phyloP scores from a whole-genome alignment of 805 yeast species.

The Teunomyces kruisii region DNA sequence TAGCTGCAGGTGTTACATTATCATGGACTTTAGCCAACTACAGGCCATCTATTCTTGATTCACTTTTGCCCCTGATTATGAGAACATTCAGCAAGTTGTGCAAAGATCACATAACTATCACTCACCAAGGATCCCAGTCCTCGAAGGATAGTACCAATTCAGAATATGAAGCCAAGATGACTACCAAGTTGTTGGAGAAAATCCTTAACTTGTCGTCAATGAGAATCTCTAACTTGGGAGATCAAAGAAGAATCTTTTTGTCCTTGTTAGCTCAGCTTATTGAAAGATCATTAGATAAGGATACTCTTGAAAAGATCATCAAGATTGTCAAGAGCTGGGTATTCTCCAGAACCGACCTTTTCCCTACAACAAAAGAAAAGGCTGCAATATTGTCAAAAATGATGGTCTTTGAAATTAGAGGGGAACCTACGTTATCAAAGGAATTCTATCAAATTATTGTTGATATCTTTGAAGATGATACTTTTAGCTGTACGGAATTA shows the following conservation, averaged over 20 bases:
- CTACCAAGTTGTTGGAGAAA: slow-evolving; percentile 72
- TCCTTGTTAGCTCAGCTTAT: slow-evolving; percentile 85
- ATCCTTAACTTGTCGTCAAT: slow-evolving; percentile 73
- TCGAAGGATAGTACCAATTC: slow-evolving; percentile 32
- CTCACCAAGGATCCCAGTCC: slow-evolving; percentile 47
- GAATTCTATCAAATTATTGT: slow-evolving; percentile 84
- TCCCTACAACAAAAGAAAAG: slow-evolving; percentile 94
- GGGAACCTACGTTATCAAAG: slow-evolving; percentile 74
- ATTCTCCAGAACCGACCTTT: slow-evolving; percentile 74
- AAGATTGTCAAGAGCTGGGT: slow-evolving; percentile 86
- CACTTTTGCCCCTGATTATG: slow-evolving; percentile 74
- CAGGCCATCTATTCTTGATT: slow-evolving; percentile 72
- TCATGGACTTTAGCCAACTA: slow-evolving; percentile 79
- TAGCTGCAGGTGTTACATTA: slow-evolving; percentile 82
- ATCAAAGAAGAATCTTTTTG: slow-evolving; percentile 85
- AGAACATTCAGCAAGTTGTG: slow-evolving; percentile 86
- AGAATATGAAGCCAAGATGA: slow-evolving; percentile 77
- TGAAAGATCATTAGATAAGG: slow-evolving; percentile 81
- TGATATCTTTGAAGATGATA: slow-evolving; percentile 79
- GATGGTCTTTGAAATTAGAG: slow-evolving; percentile 88
- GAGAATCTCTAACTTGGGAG: slow-evolving; percentile 86
- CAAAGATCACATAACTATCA: slow-evolving; percentile 75
- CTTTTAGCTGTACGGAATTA: slow-evolving; percentile 78
- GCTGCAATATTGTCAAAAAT: slow-evolving; percentile 91
- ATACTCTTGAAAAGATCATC: slow-evolving; percentile 70